Evolutionary conservation across 805 yeast genomes (phyloP), one percentile per base, ranked within the genome.

Genomic region (Wickerhamomyces hampshirensis): DNA sequence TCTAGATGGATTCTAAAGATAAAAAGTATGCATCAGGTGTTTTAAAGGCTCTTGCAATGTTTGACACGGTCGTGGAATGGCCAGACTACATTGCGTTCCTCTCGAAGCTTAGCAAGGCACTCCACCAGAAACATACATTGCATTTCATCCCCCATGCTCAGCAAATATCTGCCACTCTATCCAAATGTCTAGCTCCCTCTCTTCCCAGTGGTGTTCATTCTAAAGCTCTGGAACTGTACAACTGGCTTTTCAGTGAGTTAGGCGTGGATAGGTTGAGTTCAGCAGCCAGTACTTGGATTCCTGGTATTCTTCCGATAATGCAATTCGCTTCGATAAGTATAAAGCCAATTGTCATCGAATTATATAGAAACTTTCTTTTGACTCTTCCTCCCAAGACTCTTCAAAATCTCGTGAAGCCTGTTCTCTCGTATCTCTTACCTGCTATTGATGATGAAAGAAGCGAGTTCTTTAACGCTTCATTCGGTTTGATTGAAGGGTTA

Each of bases 121-220:
- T 89, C 28, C 75, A 72, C 40, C 60, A 69, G 57, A 28, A 63
- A 42, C 60, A 69, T 49, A 45, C 61, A 33, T 38, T 60, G 30
- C 67, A 74, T 41, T 75, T 77, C 72, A 68, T 91, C 10, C 98
- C 96, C 0, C 69, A 65, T 31, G 75, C 80, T 3, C 63, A 73
- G 11, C 73, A 74, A 33, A 79, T 93, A 1, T 76, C 95, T 23
- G 74, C 75, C 41, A 68, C 82, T 28, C 66, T 93, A 34, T 76
- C 96, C 0, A 75, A 81, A 28, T 93, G 98, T 42, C 63, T 91
- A 19, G 77, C 88, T 2, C 80, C 94, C 1, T 70, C 70, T 34
- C 68, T 93, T 9, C 98, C 99, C 0, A 84, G 95, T 33, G 98
- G 99, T 7, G 99, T 93, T 0, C 98, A 93, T 56, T 84, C 83